Percentiles rank a stretch among this genome's conserved stretches.
phyloP scores from a whole-genome alignment of 2,329 filamentous ascomycete species.

The Pseudocercospora fuligena region DNA sequence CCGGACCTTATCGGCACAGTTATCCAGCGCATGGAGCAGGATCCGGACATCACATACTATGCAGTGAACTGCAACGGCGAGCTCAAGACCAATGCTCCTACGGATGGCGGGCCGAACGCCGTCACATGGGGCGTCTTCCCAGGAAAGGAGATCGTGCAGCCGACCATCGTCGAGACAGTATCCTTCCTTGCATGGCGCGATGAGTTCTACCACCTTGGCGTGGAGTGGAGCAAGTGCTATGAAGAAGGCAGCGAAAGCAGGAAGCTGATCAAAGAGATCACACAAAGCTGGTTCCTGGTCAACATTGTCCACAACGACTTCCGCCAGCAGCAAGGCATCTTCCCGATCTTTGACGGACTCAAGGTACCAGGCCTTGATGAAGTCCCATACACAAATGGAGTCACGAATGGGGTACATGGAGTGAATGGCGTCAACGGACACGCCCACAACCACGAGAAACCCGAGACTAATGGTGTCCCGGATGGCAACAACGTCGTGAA shows the following conservation, averaged over 20 bases:
- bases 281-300: conserved; percentile 90
- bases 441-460: conserved; percentile 23
- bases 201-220: conserved; percentile 89
- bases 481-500: conserved; percentile 39
- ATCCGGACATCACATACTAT: conserved; percentile 89
- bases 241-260: conserved; percentile 76
- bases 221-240: conserved; percentile 94
- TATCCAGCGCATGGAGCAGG: conserved; percentile 74
- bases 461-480: conserved; percentile 38
- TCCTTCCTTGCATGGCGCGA: conserved; percentile 99
- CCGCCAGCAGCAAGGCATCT: conserved; percentile 80
- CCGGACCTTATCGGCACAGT: conserved; percentile 79
- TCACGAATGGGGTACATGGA: conserved; percentile 28
- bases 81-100: conserved; percentile 81
- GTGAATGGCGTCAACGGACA: conserved; percentile 22
- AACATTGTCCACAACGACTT: conserved; percentile 99
- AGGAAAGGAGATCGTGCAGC: conserved; percentile 98
- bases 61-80: conserved; percentile 84
- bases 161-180: conserved; percentile 97
- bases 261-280: conserved; percentile 77
- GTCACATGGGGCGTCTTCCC: conserved; percentile 99
- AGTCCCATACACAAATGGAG: conserved; percentile 14
- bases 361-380: conserved; percentile 67
- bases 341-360: conserved; percentile 82
- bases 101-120: conserved; percentile 85